A percentile compares a stretch with the other conserved stretches of the same genome.
Evolutionary conservation across 352 stramenopile species (phyloP).

Genomic region (Halophytophthora polymorphica): DNA sequence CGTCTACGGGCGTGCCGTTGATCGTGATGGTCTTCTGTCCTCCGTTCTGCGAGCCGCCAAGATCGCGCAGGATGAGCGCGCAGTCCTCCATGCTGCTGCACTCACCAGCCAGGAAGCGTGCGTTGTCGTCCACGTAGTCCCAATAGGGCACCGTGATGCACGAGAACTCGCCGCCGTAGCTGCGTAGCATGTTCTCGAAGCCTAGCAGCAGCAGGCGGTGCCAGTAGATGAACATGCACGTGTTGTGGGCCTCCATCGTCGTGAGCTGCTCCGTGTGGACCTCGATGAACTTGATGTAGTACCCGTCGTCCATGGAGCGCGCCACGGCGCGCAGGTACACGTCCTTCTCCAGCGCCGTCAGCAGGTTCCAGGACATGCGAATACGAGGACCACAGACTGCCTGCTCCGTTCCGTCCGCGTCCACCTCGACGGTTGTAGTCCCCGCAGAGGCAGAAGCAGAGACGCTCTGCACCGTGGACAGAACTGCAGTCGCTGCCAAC

Average conservation of each 20-base stretch:
- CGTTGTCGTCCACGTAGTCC: slow-evolving; percentile 86
- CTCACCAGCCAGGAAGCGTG: slow-evolving; percentile 50
- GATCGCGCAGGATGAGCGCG: slow-evolving; percentile 60
- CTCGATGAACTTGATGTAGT: slow-evolving; percentile 87
- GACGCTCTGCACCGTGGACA: slow-evolving; percentile 16
- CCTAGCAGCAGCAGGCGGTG: slow-evolving; percentile 74
- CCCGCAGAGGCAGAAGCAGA: slow-evolving; percentile 5
- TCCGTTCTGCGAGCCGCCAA: slow-evolving; percentile 55
- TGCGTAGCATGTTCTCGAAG: slow-evolving; percentile 86
- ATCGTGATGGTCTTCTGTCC: slow-evolving; percentile 42
- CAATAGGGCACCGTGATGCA: slow-evolving; percentile 87
- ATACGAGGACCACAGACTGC: slow-evolving; percentile 60
- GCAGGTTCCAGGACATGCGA: slow-evolving; percentile 69
- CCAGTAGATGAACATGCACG: slow-evolving; percentile 89
- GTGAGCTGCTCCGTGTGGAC: slow-evolving; percentile 87
- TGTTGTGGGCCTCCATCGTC: slow-evolving; percentile 73
- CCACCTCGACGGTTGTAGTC: slow-evolving; percentile 5
- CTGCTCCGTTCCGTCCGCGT: slow-evolving; percentile 7
- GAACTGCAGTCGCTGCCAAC: neutral
- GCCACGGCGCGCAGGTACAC: slow-evolving; percentile 75
- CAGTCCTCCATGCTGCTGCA: slow-evolving; percentile 77
- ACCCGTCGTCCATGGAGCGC: slow-evolving; percentile 72
- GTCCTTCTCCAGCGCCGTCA: slow-evolving; percentile 59
- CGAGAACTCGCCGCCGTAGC: slow-evolving; percentile 73
- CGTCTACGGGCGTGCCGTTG: slow-evolving; percentile 62